A percentile compares a stretch with the other conserved stretches of the same genome.
These are phyloP conservation scores for Syzygium aqueum DNA, from an alignment of 345 rosid species.

Conservation along the genomic window DNA sequence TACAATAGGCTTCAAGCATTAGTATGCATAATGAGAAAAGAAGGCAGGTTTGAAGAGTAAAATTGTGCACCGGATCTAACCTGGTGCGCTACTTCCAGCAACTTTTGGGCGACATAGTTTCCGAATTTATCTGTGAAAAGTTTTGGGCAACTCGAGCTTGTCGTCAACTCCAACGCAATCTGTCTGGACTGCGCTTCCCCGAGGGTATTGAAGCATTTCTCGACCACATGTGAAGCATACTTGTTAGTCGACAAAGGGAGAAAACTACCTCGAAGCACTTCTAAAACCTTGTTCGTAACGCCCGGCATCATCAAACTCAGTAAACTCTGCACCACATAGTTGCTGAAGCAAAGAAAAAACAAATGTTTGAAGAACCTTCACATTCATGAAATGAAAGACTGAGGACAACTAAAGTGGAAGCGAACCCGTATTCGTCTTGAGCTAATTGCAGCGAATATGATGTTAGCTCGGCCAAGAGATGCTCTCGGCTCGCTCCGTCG, in stretches of 20 bases:
- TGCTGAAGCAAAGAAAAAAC: constrained; percentile 11
- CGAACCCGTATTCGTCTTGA: constrained; percentile 30
- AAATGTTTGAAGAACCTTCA: not conserved
- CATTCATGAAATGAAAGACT: not conserved
- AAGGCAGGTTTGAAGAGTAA: not conserved
- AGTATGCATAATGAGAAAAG: not conserved
- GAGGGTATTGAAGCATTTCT: constrained; percentile 23
- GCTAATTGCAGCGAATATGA: constrained; percentile 18
- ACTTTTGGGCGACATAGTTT: not conserved
- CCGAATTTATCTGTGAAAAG: not conserved
- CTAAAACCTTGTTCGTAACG: not conserved
- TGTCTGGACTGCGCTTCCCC: not conserved
- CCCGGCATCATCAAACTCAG: constrained; percentile 4
- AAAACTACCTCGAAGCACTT: constrained; percentile 19
- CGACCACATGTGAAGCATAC: constrained; percentile 40
- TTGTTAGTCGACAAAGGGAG: constrained; percentile 21
- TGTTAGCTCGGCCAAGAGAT: constrained; percentile 9
- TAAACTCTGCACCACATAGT: constrained; percentile 40
- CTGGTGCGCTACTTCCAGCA: not conserved
- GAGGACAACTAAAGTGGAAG: not conserved
- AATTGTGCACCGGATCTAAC: not conserved
- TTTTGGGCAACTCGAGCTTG: not conserved
- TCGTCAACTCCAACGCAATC: not conserved
- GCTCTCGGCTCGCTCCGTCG: constrained; percentile 3
- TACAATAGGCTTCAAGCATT: not conserved